These are phyloP conservation scores for Cylindrotheca fusiformis DNA, from an alignment of 108 stramenopile species.

Conservation along the genomic window DNA sequence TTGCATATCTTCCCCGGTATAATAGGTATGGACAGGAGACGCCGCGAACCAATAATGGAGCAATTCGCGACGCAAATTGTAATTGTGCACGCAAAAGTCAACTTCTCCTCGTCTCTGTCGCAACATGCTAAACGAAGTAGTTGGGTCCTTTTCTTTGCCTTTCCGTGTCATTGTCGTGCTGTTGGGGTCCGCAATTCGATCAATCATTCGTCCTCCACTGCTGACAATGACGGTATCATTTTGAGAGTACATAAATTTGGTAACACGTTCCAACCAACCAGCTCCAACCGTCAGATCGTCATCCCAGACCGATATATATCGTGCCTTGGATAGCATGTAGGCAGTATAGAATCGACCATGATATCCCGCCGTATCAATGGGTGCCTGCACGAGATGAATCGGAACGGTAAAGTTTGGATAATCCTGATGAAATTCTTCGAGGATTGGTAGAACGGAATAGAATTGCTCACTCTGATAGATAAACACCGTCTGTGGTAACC, in stretches of 20 bases:
- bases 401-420: not conserved
- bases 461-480: conserved; percentile 3
- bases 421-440: not conserved
- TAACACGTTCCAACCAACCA: conserved; percentile 6
- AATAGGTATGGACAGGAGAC: conserved; percentile 5
- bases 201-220: not conserved
- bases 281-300: conserved; percentile 5
- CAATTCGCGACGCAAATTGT: conserved; percentile 11
- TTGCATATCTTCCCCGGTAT: conserved; percentile 16
- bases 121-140: not conserved
- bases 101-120: not conserved
- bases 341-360: conserved; percentile 16
- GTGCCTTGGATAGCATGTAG: conserved; percentile 5
- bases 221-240: conserved; percentile 6
- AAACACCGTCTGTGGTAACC: not conserved
- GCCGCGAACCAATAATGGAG: conserved; percentile 2
- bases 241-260: not conserved
- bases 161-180: not conserved
- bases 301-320: conserved; percentile 13
- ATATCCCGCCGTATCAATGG: not conserved
- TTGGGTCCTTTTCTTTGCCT: not conserved
- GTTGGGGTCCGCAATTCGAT: not conserved
- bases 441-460: not conserved
- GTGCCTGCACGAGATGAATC: conserved; percentile 3
- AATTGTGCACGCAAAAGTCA: conserved; percentile 12